Percentiles rank a stretch among this genome's conserved stretches.
Conservation (phyloP, 2,329 filamentous ascomycete species). For the Atkinsonella texensis region DNA sequence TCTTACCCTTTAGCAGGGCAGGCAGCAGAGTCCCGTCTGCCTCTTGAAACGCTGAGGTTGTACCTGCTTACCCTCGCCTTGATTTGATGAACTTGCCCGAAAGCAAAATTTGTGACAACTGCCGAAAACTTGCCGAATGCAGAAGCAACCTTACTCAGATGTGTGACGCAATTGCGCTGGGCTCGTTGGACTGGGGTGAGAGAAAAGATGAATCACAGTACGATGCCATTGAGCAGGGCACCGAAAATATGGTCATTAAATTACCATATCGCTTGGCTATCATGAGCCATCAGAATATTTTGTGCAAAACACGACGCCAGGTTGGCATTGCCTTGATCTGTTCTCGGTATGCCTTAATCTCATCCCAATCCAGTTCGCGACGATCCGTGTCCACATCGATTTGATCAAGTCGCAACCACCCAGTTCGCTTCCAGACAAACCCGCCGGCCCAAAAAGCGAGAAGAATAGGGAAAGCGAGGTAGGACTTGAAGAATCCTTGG, state of each 20-base stretch:
- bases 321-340: conserved; percentile 6
- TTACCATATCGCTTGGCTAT: not conserved
- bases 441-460: conserved; percentile 42
- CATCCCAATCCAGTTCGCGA: conserved; percentile 35
- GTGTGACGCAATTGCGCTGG: not conserved
- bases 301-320: conserved; percentile 9
- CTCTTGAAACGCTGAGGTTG: no score
- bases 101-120: no score
- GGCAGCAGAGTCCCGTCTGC: no score
- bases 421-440: conserved; percentile 52
- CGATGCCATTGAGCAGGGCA: not conserved
- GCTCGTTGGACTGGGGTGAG: not conserved
- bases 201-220: not conserved
- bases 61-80: no score
- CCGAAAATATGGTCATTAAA: not conserved
- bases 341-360: conserved; percentile 9
- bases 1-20: no score
- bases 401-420: conserved; percentile 44
- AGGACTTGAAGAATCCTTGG: conserved; percentile 41
- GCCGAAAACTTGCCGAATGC: no score
- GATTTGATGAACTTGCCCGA: no score
- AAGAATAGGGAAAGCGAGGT: conserved; percentile 41
- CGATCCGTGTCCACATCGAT: conserved; percentile 58
- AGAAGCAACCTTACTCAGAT: not conserved
- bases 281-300: conserved; percentile 5